These are phyloP conservation scores for Gamarada debralockiae DNA, from an alignment of 495 filamentous ascomycete genomes.

Conservation along the genomic window DNA sequence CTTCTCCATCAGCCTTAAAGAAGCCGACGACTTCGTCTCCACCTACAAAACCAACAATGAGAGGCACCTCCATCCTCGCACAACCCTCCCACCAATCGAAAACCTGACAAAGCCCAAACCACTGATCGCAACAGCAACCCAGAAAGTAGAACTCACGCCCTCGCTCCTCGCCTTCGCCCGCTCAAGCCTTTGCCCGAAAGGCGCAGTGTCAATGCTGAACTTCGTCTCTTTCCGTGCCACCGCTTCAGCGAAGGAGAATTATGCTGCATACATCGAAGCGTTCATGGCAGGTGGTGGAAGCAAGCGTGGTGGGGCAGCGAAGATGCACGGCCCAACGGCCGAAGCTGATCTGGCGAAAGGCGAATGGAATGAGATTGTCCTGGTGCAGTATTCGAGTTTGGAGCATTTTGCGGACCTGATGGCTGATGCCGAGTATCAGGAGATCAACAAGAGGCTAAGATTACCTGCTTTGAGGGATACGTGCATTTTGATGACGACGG, in stretches of 20 bases:
- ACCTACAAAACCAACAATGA: constrained; percentile 40
- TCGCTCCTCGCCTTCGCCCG: constrained; percentile 40
- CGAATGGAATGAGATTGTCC: constrained; percentile 47
- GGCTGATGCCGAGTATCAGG: constrained; percentile 56
- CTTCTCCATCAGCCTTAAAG: background rate
- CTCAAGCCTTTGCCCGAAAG: constrained; percentile 11
- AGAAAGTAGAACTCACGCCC: constrained; percentile 48
- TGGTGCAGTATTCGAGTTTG: constrained; percentile 64
- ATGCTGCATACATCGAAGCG: constrained; percentile 31
- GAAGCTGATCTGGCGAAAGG: no score
- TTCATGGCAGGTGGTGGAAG: constrained; percentile 49
- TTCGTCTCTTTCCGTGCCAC: constrained; percentile 47
- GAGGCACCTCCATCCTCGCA: constrained; percentile 37
- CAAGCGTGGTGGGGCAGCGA: constrained; percentile 51
- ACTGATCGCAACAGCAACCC: constrained; percentile 29
- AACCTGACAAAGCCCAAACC: background rate
- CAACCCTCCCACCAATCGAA: background rate
- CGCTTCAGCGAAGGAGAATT: background rate
- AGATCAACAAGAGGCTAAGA: constrained; percentile 49
- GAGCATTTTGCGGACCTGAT: constrained; percentile 59
- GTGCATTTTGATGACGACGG: constrained; percentile 55
- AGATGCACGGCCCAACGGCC: constrained; percentile 58
- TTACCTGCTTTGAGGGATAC: constrained; percentile 55
- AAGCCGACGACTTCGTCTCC: constrained; percentile 23
- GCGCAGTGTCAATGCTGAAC: constrained; percentile 60